A percentile compares a stretch with the other conserved stretches of the same genome.
These are phyloP conservation scores for Coemansia sp. DNA, from an alignment of 192 early-diverging fungal species.

Conservation along the genomic window DNA sequence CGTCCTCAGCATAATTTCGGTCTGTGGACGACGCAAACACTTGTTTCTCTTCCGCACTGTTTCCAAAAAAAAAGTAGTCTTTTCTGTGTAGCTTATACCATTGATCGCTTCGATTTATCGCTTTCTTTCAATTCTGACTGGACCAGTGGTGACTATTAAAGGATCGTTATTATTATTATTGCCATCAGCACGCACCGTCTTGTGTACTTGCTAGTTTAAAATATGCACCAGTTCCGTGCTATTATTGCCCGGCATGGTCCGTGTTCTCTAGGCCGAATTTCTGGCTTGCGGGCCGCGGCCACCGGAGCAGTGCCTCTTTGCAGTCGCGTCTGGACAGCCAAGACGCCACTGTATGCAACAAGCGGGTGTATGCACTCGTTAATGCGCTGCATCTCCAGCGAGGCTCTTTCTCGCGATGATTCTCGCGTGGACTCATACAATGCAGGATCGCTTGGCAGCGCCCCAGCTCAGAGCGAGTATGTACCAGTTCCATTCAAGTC, in stretches of 20 bases:
- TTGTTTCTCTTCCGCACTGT: background rate
- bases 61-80: background rate
- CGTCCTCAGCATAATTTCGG: background rate
- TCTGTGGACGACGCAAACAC: background rate
- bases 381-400: conserved; percentile 24
- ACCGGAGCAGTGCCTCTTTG: conserved; percentile 3
- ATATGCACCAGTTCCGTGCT: conserved; percentile 29
- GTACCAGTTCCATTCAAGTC: conserved; percentile 58
- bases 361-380: background rate
- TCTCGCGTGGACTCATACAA: background rate
- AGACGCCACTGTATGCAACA: too few relatives aligned
- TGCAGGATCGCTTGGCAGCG: background rate
- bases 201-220: background rate
- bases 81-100: background rate
- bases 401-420: conserved; percentile 16
- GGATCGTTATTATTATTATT: too few relatives aligned
- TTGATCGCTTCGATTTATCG: background rate
- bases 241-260: conserved; percentile 14
- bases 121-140: too few relatives aligned
- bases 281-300: background rate
- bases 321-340: conserved; percentile 6
- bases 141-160: too few relatives aligned
- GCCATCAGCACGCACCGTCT: background rate
- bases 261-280: conserved; percentile 19
- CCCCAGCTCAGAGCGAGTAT: conserved; percentile 24